phyloP scores from a whole-genome alignment of 208 protist genomes.

The Trichomonas vaginalis region DNA sequence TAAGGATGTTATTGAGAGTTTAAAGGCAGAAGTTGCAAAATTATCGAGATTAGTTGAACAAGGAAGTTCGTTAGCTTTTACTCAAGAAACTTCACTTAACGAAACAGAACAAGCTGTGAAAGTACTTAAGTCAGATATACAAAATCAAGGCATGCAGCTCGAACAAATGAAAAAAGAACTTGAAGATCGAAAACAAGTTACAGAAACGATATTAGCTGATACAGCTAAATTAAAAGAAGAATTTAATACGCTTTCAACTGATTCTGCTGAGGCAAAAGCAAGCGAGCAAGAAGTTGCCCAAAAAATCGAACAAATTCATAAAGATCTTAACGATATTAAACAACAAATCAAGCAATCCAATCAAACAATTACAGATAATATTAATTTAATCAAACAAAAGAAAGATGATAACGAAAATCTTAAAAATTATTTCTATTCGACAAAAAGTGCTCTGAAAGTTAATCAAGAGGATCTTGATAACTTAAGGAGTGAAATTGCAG shows the following conservation, averaged over 20 bases:
- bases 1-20: constrained; percentile 66
- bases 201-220: not conserved
- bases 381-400: not conserved
- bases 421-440: not conserved
- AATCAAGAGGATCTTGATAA: not conserved
- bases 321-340: not conserved
- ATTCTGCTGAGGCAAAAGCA: not conserved
- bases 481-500: not conserved
- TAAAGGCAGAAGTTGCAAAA: constrained; percentile 75
- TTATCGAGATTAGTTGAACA: constrained; percentile 72
- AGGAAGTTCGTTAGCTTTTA: constrained; percentile 63
- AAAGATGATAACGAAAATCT: not conserved
- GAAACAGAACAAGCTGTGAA: not conserved
- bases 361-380: constrained; percentile 49
- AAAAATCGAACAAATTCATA: not conserved
- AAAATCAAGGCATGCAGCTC: not conserved
- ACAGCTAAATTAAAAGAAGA: not conserved
- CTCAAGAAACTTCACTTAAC: constrained; percentile 67
- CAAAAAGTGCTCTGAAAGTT: not conserved
- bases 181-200: not conserved
- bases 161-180: not conserved
- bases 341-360: constrained; percentile 29
- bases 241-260: not conserved
- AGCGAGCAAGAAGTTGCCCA: not conserved
- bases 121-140: not conserved